Conservation (phyloP, 139 green algal genomes). For the Tetraselmis striata region DNA sequence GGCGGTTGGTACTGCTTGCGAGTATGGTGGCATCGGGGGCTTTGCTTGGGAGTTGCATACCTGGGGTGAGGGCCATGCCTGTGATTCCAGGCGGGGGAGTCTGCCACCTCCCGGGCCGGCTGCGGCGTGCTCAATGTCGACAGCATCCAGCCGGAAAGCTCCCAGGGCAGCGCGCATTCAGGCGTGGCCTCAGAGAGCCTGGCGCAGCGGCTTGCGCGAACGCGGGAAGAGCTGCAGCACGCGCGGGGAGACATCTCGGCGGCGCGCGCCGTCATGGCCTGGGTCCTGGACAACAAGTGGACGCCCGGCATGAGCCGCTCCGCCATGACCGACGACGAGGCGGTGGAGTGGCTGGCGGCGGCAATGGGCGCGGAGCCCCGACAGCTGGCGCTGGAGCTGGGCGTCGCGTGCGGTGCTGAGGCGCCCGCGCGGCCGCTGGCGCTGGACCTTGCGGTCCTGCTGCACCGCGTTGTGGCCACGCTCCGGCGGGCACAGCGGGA, state of each 20-base stretch:
- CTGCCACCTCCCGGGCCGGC: too few relatives aligned
- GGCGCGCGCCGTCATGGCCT: background rate
- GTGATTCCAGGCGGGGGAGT: too few relatives aligned
- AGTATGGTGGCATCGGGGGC: too few relatives aligned
- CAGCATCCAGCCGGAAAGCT: too few relatives aligned
- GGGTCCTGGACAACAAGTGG: background rate
- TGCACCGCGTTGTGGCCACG: background rate
- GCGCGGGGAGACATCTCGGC: background rate
- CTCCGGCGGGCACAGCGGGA: background rate
- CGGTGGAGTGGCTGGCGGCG: background rate
- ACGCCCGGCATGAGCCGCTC: background rate
- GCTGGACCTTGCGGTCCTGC: background rate
- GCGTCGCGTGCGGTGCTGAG: background rate
- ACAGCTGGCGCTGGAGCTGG: background rate
- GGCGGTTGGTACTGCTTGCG: too few relatives aligned
- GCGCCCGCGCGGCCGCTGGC: background rate
- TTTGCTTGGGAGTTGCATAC: too few relatives aligned
- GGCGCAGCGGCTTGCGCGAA: background rate
- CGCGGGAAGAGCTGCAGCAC: background rate
- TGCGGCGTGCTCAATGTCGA: too few relatives aligned
- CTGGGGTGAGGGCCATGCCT: too few relatives aligned
- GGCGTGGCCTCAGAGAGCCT: background rate
- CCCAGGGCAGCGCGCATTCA: too few relatives aligned
- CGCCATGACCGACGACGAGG: background rate
- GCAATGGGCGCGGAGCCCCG: background rate